These are phyloP conservation scores for Paramyrothecium sp. DNA, from an alignment of 2,329 filamentous ascomycete genomes.

Conservation along the genomic window DNA sequence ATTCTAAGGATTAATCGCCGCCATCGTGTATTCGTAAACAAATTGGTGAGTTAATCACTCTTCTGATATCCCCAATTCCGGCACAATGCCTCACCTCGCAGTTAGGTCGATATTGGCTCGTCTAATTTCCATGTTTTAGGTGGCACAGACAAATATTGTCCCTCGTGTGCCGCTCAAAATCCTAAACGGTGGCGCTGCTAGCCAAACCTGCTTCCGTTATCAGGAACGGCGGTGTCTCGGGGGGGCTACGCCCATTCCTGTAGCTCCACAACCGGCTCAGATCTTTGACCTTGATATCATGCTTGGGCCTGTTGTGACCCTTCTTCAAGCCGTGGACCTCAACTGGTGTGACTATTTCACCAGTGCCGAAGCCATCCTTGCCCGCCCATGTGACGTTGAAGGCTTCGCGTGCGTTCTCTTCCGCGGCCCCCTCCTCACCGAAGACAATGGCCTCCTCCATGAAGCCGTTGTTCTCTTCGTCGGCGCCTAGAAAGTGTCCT, in stretches of 20 bases:
- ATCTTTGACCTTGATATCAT: constrained; percentile 53
- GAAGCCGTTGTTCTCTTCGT: constrained; percentile 55
- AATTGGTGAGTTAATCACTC: too few relatives aligned
- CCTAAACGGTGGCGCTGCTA: constrained; percentile 38
- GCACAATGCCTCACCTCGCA: too few relatives aligned
- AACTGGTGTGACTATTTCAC: constrained; percentile 31
- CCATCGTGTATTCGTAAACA: too few relatives aligned
- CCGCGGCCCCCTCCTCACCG: constrained; percentile 41
- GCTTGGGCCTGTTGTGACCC: constrained; percentile 22
- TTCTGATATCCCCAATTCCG: too few relatives aligned
- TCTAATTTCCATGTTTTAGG: too few relatives aligned
- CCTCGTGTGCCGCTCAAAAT: constrained; percentile 7
- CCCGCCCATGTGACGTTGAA: constrained; percentile 47
- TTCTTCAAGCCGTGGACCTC: constrained; percentile 33
- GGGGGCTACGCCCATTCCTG: constrained; percentile 55
- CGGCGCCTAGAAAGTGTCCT: constrained; percentile 39
- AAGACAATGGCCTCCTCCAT: constrained; percentile 57
- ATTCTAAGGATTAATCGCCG: too few relatives aligned
- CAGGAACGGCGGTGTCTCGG: constrained; percentile 36
- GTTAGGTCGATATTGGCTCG: too few relatives aligned
- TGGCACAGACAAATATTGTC: background rate
- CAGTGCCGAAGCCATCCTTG: constrained; percentile 32
- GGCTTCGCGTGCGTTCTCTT: constrained; percentile 42
- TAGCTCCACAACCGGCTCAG: constrained; percentile 63
- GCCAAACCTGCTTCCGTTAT: constrained; percentile 32